Conservation (phyloP, 2,329 filamentous ascomycete species). For the Cadophora sp. region DNA sequence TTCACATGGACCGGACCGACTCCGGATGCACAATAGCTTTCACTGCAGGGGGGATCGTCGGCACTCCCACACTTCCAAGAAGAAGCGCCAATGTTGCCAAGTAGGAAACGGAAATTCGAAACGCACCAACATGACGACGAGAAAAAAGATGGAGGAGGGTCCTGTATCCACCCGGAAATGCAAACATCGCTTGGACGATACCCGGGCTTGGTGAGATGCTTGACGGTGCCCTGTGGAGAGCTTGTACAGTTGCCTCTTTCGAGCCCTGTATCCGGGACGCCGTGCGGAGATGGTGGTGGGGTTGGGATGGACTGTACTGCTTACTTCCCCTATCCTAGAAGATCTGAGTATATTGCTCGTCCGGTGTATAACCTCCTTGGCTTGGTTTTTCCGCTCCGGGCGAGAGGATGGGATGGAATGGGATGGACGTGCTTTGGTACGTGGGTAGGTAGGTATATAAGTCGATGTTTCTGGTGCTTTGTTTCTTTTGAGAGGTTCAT, state of each 20-base stretch:
- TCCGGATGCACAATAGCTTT: too few relatives aligned
- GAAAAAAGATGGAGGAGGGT: background rate
- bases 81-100: conserved; percentile 7
- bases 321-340: too few relatives aligned
- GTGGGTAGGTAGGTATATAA: background rate
- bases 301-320: too few relatives aligned
- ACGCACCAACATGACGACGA: conserved; percentile 15
- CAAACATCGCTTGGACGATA: background rate
- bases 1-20: too few relatives aligned
- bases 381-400: too few relatives aligned
- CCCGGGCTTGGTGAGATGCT: background rate
- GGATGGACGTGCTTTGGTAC: too few relatives aligned
- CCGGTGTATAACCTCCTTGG: too few relatives aligned
- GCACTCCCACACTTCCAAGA: background rate
- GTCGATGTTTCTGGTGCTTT: background rate
- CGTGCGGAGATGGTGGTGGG: background rate
- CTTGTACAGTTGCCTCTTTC: background rate
- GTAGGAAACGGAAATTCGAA: conserved; percentile 14
- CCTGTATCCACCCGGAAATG: too few relatives aligned
- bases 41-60: background rate
- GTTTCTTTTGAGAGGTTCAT: background rate
- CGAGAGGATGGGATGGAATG: too few relatives aligned
- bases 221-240: background rate
- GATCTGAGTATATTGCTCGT: background rate
- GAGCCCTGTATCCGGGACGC: background rate